Evolutionary conservation across 1,139 yeast species (phyloP).

Genomic region (Candida albicans): DNA sequence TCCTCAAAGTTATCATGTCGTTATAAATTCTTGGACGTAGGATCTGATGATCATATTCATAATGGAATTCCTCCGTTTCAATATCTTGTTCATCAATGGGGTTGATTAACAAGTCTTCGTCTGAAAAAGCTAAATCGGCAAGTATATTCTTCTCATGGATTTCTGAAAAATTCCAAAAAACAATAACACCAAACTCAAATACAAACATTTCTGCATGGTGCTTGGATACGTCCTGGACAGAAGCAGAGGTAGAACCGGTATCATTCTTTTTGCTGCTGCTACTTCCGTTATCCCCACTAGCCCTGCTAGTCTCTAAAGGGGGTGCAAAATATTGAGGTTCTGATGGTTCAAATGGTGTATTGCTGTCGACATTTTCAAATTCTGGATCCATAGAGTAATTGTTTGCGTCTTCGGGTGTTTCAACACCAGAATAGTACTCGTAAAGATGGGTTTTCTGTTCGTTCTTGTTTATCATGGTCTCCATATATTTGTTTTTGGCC

Average conservation of each 20-base stretch:
- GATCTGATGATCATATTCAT: slow-evolving; percentile 80
- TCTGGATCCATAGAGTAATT: slow-evolving; percentile 56
- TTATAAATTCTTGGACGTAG: slow-evolving; percentile 88
- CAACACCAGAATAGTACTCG: slow-evolving; percentile 86
- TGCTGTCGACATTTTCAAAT: slow-evolving; percentile 33
- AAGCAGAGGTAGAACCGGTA: not conserved
- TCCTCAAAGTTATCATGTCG: slow-evolving; percentile 87
- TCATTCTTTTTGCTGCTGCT: not conserved
- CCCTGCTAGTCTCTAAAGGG: slow-evolving; percentile 23
- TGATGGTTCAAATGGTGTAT: slow-evolving; percentile 45
- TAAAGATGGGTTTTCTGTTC: slow-evolving; percentile 89
- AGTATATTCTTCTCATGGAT: slow-evolving; percentile 88
- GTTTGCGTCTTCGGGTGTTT: slow-evolving; percentile 63
- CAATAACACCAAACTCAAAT: slow-evolving; percentile 90
- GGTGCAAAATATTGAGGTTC: slow-evolving; percentile 55
- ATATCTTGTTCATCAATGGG: slow-evolving; percentile 88
- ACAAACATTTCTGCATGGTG: slow-evolving; percentile 89
- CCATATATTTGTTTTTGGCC: slow-evolving; percentile 68
- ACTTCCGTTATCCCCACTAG: slow-evolving; percentile 18
- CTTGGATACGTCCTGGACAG: slow-evolving; percentile 49
- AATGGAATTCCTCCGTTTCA: slow-evolving; percentile 93
- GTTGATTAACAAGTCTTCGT: slow-evolving; percentile 56
- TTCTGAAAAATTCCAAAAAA: slow-evolving; percentile 95
- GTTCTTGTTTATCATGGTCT: slow-evolving; percentile 71
- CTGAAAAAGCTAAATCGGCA: slow-evolving; percentile 87